Conservation (phyloP, 2,329 filamentous ascomycete genomes). For the Xylariaceae sp. region DNA sequence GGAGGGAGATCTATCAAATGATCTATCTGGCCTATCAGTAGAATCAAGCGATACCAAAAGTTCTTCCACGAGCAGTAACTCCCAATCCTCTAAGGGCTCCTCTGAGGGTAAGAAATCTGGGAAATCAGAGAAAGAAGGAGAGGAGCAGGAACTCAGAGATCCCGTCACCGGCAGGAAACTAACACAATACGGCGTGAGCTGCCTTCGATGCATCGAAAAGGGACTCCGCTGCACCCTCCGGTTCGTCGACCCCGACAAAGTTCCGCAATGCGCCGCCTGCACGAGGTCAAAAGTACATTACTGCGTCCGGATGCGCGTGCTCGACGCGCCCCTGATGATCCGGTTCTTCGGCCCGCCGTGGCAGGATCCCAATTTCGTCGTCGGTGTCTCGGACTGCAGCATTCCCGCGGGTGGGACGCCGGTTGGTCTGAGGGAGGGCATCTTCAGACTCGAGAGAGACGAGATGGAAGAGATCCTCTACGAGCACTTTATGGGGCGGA, state of each 20-base stretch:
- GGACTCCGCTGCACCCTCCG: constrained; percentile 24
- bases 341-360: constrained; percentile 18
- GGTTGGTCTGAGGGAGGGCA: background rate
- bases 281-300: constrained; percentile 12
- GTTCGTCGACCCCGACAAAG: constrained; percentile 15
- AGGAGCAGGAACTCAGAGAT: constrained; percentile 8
- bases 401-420: background rate
- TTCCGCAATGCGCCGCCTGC: constrained; percentile 22
- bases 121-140: too few relatives aligned
- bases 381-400: background rate
- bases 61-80: too few relatives aligned
- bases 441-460: background rate
- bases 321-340: too few relatives aligned
- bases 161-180: constrained; percentile 18
- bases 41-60: too few relatives aligned
- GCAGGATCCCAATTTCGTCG: constrained; percentile 23
- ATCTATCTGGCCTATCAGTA: too few relatives aligned
- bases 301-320: constrained; percentile 18
- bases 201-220: constrained; percentile 22
- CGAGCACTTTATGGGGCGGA: constrained; percentile 13
- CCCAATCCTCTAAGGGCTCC: too few relatives aligned
- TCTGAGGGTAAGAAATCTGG: too few relatives aligned
- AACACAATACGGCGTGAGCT: constrained; percentile 14
- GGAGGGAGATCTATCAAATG: too few relatives aligned
- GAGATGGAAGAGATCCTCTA: constrained; percentile 17